Evolutionary conservation across 2,329 filamentous ascomycete genomes (phyloP).

Genomic region (Arthrobotrys musiformis): DNA sequence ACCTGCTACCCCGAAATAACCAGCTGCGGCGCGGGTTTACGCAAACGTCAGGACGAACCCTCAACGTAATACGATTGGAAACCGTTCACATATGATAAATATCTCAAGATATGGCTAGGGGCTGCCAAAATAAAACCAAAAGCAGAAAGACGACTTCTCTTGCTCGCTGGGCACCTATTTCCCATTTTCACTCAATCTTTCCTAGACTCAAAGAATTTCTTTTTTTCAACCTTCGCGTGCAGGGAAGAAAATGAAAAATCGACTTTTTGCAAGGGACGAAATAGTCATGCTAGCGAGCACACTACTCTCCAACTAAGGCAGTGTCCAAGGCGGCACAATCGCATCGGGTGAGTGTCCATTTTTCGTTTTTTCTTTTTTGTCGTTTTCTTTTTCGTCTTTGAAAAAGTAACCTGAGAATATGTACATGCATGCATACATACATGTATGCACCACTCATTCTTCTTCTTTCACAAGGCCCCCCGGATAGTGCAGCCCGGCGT

Average conservation of each 20-base stretch:
- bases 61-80: background rate
- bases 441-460: no score
- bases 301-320: background rate
- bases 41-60: background rate
- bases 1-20: background rate
- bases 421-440: no score
- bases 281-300: background rate
- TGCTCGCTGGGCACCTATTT: background rate
- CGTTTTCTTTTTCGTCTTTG: background rate
- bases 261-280: background rate
- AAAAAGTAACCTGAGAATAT: background rate
- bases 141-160: no score
- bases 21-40: background rate
- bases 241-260: background rate
- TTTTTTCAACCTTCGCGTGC: background rate
- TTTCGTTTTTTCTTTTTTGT: background rate
- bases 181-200: background rate
- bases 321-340: background rate
- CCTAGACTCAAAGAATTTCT: background rate
- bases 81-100: background rate
- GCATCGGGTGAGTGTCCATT: background rate
- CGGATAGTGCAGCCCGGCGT: background rate
- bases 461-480: constrained; percentile 6
- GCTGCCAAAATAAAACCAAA: background rate
- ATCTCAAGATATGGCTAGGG: background rate